A percentile compares a stretch with the other conserved stretches of the same genome.
These are phyloP conservation scores for Kwoniella pini DNA, from an alignment of 768 basidiomycete genomes.

Conservation along the genomic window DNA sequence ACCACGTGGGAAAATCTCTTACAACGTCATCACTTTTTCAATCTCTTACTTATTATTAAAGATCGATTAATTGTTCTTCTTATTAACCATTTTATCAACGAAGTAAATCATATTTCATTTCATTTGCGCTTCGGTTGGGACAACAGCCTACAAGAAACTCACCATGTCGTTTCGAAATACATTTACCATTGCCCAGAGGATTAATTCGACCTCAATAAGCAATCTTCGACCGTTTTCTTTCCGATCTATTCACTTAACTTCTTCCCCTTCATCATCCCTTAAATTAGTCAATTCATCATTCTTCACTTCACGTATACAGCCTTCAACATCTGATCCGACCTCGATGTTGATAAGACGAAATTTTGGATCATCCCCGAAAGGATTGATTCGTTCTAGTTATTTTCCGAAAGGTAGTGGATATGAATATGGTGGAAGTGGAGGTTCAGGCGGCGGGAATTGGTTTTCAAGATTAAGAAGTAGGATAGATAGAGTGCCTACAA, in stretches of 20 bases:
- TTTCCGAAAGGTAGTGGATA: constrained; percentile 35
- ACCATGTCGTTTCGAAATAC: constrained; percentile 3
- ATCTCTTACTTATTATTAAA: background rate
- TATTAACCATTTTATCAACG: too few relatives aligned
- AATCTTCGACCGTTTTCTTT: background rate
- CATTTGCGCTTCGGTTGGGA: too few relatives aligned
- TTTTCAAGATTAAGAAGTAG: constrained; percentile 26
- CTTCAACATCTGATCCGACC: background rate
- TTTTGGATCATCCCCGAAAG: constrained; percentile 14
- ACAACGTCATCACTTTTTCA: constrained; percentile 18
- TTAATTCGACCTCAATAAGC: background rate
- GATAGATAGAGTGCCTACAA: constrained; percentile 43
- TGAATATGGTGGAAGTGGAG: constrained; percentile 19
- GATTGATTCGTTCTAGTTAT: constrained; percentile 30
- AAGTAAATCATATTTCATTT: too few relatives aligned
- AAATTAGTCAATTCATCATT: background rate
- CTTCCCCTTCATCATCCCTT: background rate
- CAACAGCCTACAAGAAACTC: background rate
- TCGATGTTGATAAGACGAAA: constrained; percentile 8
- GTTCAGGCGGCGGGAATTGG: constrained; percentile 18
- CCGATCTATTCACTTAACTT: constrained; percentile 4
- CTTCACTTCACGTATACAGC: constrained; percentile 1
- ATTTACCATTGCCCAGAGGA: background rate
- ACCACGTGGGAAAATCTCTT: constrained; percentile 1
- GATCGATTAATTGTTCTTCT: constrained; percentile 8